Percentiles rank a stretch among this genome's conserved stretches.
Conservation (phyloP, 2,329 filamentous ascomycete species). For the Xylariales sp. region DNA sequence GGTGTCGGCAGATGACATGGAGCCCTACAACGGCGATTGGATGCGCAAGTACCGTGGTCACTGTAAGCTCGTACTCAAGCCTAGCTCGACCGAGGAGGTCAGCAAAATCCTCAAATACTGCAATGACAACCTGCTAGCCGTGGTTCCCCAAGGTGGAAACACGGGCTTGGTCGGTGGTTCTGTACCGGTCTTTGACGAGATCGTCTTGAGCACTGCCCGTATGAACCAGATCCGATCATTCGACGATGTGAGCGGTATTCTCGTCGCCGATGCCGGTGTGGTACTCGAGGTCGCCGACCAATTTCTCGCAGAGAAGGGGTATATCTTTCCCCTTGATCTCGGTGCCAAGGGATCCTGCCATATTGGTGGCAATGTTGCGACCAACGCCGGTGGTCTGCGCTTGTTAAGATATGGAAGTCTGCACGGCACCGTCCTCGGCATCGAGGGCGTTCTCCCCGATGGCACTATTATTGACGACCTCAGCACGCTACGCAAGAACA, state of each 20-base stretch:
- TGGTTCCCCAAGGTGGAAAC: constrained; percentile 96
- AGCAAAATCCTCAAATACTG: constrained; percentile 91
- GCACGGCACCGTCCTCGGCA: constrained; percentile 85
- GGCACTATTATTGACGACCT: constrained; percentile 90
- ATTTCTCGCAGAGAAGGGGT: constrained; percentile 73
- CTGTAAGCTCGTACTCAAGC: constrained; percentile 81
- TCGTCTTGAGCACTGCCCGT: constrained; percentile 82
- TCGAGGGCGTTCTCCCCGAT: constrained; percentile 91
- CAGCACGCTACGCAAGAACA: constrained; percentile 89
- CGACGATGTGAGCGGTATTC: constrained; percentile 84
- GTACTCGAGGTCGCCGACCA: constrained; percentile 87
- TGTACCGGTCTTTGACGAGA: constrained; percentile 96
- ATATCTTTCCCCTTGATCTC: constrained; percentile 95
- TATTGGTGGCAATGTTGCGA: constrained; percentile 91
- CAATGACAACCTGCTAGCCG: constrained; percentile 86
- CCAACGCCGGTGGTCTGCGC: constrained; percentile 89
- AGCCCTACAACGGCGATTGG: constrained; percentile 95
- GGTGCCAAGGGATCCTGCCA: constrained; percentile 97
- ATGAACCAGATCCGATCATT: constrained; percentile 93
- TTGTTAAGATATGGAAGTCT: constrained; percentile 90
- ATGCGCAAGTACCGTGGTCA: constrained; percentile 98
- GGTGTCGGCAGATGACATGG: constrained; percentile 69
- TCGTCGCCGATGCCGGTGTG: constrained; percentile 87
- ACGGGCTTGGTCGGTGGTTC: constrained; percentile 94
- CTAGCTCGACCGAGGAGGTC: constrained; percentile 78